Base-by-base conservation (phyloP, 306 rosid genomes). In the Pyrus pyrifolia region DNA sequence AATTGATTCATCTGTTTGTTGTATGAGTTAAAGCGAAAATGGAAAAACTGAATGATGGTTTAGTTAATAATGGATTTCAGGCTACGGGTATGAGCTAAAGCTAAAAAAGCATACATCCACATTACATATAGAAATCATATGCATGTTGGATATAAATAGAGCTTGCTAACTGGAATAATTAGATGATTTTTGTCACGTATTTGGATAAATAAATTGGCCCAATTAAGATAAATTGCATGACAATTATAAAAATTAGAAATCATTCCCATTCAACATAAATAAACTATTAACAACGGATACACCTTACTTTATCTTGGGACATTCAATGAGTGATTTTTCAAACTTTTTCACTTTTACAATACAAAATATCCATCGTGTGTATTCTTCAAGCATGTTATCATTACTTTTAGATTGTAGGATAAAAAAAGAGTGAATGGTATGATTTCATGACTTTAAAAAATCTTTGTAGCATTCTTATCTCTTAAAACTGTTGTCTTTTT, bases 271-370 rank as follows among this genome's bases (percentile, higher is more conserved):
- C 38, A 33, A 33, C 38, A 33, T 33, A 33, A 33, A 33, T 33
- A 5, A 33, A 33, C 8, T 33, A 33, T 33, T 33, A 33, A 33
- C 38, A 5, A 33, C 6, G 38, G 38, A 33, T 33, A 33, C 38
- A 33, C 38, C 38, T 33, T 33, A 33, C 38, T 93, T 49, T 93
- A 93, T 83, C 98, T 93, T 73, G 97, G 97, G 76, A 91, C 97
- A 68, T 93, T 89, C 80, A 80, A 96, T 93, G 77, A 91, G 96
- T 87, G 52, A 53, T 38, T 64, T 71, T 46, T 46, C 52, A 13
- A 46, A 46, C 18, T 46, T 13, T 46, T 13, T 46, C 18, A 46
- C 18, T 14, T 46, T 46, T 46, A 14, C 40, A 62, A 30, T 57
- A 14, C 8, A 15, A 42, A 62, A 46, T 53, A n/a, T 27, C n/a